Evolutionary conservation across 495 filamentous ascomycete species (phyloP), one percentile per base, ranked within the genome.

Genomic region (Penicillium diatomitis): DNA sequence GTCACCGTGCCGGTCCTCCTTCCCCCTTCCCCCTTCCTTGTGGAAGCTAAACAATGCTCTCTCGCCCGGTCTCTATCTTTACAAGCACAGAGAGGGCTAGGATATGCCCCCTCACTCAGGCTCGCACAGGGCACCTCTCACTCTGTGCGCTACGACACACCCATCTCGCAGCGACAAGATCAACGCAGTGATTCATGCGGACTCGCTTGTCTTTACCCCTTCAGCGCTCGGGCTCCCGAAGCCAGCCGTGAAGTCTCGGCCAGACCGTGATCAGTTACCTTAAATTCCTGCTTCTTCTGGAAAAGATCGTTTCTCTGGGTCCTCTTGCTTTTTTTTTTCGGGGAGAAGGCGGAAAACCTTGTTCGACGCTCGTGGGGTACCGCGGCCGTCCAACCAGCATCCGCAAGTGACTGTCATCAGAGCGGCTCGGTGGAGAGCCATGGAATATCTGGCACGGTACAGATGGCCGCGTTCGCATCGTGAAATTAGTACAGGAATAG

Each of bases 181-280:
- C 31, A 10, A 29, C 44, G 4, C 35, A 38, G 8, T 5, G 33
- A 6, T 10, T 32, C 37, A 48, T 36, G 8, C 7, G 10, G 30
- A 49, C 46, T 57, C 48, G 57, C 57, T 57, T 54, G 45, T 51
- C 50, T 29, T 59, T 55, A 28, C 52, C 53, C 8, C 36, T 40
- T 28, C 34, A 45, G 40, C 47, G 44, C 50, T 37, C 54, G 49
- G 44, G 31, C 46, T 52, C 33, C 57, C 54, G 57, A 54, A 33
- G 32, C 44, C 45, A 39, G 31, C 44, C 47, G 53, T 12, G 8
- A 5, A 41, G 4, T 40, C 6, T 47, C 46, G 46, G 49, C 41
- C 44, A 50, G 38, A 48, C 31, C 49, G 35, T 30, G 4, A 2
- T 20, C 20, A 20, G 20, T 20, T 30, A 12, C 45, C 36, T 29